Evolutionary conservation across 306 rosid species (phyloP), one percentile per base, ranked within the genome.

Genomic region (Corylus avellana): DNA sequence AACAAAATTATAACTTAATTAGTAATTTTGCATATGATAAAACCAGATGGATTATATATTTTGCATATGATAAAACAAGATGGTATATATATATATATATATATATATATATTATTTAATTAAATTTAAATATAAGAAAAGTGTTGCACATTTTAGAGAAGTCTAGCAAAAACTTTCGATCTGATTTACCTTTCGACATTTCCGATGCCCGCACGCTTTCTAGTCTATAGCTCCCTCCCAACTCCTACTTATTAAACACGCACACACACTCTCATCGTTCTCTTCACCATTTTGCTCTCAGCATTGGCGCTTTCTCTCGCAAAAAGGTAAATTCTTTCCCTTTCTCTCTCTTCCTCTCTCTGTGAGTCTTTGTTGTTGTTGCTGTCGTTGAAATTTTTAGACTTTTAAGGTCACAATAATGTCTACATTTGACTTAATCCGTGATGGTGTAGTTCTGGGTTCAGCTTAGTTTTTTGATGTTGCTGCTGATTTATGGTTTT

Each of bases 301-400:
- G 27, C 89, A 87, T 87, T 89, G 79, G 70, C 66, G 74, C 70
- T 72, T 78, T 75, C 78, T 20, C 8, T 62, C 20, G 48, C 64
- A 48, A 13, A 82, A 75, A 75, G 88, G 97, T 89, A 57, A 85
- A 82, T 39, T 29, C 47, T 84, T 68, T 22, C 62, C 32, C 55
- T 62, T 68, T 35, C 64, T 76, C 14, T 77, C 58, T 57, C 42
- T 13, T 3, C 18, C 48, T 49, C 62, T 56, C 37, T 6, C 64
- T 16, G 0, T 29, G 70, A 4, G 25, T 67, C 50, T 59, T 9
- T 8, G 13, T n/a, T 53, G 32, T 22, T 67, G 58, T 56, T 48
- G 12, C 63, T 57, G 69, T 55, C 12, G 61, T 56, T 59, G 48
- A 75, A 79, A 18, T 75, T 75, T 70, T 25, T 77, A 54, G 35